These are phyloP conservation scores for Boletellus emodensis DNA, from an alignment of 768 basidiomycete genomes.

Conservation along the genomic window DNA sequence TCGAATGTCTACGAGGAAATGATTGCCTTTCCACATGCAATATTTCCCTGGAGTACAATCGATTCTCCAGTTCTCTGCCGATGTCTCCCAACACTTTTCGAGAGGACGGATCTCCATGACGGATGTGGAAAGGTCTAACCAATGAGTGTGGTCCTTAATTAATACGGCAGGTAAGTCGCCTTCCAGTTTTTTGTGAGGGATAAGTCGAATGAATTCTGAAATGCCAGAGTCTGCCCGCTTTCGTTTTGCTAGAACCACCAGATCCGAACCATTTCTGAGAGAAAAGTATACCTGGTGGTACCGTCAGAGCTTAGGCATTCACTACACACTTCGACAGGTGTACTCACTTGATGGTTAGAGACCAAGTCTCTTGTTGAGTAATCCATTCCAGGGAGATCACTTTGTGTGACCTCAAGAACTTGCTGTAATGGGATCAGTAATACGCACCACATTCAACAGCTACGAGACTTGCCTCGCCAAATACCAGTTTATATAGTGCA, in stretches of 20 bases:
- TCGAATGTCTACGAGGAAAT: slow-evolving; percentile 22
- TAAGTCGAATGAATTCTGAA: slow-evolving; percentile 11
- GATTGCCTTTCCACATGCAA: not conserved
- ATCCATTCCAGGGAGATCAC: not conserved
- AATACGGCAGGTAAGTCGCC: slow-evolving; percentile 11
- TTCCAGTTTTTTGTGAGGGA: slow-evolving; percentile 16
- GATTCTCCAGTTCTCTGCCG: slow-evolving; percentile 20
- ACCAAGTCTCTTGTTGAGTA: not conserved
- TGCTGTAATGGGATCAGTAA: not conserved
- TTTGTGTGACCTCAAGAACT: not conserved
- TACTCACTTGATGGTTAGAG: not conserved
- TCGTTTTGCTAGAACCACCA: slow-evolving; percentile 15
- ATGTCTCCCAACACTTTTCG: slow-evolving; percentile 15
- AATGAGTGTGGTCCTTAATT: slow-evolving; percentile 19
- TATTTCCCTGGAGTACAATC: not conserved
- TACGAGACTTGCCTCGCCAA: slow-evolving; percentile 14
- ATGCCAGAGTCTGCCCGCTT: not conserved
- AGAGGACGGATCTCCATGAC: slow-evolving; percentile 27
- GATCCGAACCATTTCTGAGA: slow-evolving; percentile 7
- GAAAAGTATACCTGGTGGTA: not conserved
- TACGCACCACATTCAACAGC: not conserved
- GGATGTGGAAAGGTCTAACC: slow-evolving; percentile 21
- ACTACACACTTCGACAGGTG: not conserved
- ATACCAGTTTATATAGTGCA: slow-evolving; percentile 15
- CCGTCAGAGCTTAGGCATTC: not conserved